These are phyloP conservation scores for Fusarium haematococcum DNA, from an alignment of 2,329 filamentous ascomycete species.

Conservation along the genomic window DNA sequence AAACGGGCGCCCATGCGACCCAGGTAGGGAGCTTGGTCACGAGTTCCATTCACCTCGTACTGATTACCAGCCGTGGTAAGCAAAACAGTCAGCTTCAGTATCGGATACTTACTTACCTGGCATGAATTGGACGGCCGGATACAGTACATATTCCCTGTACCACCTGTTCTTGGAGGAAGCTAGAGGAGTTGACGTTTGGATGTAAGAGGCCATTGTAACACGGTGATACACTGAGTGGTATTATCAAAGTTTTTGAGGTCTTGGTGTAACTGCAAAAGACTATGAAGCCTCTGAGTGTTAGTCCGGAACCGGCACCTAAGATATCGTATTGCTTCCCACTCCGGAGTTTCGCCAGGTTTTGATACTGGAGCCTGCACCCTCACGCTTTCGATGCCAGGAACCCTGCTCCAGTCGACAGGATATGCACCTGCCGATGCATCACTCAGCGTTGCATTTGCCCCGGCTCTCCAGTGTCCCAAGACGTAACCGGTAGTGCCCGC, in stretches of 20 bases:
- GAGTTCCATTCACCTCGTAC: conserved; percentile 11
- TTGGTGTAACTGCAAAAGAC: conserved; percentile 7
- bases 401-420: neutral
- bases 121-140: neutral
- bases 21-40: neutral
- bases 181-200: neutral
- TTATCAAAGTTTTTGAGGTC: conserved; percentile 4
- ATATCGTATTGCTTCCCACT: neutral
- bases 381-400: neutral
- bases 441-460: neutral
- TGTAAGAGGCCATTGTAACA: conserved; percentile 4
- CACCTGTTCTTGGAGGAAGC: conserved; percentile 1
- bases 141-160: conserved; percentile 13
- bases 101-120: conserved; percentile 2
- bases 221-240: neutral
- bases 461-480: neutral
- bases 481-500: neutral
- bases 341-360: neutral
- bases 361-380: neutral
- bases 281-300: neutral
- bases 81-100: conserved; percentile 17
- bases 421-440: neutral
- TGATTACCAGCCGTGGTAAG: conserved; percentile 26
- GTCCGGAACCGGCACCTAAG: neutral
- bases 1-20: neutral